These are phyloP conservation scores for Colletotrichum sp. DNA, from an alignment of 2,329 filamentous ascomycete species.

Conservation along the genomic window DNA sequence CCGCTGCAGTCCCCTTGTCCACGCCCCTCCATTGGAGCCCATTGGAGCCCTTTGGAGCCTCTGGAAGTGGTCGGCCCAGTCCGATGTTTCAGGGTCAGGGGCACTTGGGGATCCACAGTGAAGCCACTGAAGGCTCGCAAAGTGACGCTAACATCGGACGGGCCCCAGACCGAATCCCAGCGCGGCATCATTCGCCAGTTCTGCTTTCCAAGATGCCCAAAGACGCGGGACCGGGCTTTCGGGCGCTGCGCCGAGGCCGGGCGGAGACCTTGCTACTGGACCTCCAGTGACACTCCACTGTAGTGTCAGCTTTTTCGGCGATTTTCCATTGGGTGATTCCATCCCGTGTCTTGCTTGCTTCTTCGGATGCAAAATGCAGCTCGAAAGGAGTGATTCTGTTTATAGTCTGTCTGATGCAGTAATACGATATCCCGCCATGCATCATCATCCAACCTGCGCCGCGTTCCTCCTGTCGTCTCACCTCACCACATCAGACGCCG, in stretches of 20 bases:
- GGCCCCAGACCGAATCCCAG: background rate
- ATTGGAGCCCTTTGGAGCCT: background rate
- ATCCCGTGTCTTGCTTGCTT: background rate
- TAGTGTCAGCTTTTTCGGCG: background rate
- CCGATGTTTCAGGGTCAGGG: slow-evolving; percentile 22
- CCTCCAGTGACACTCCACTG: background rate
- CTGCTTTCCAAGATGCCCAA: background rate
- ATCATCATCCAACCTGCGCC: background rate
- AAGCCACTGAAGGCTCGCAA: background rate
- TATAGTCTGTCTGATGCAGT: background rate
- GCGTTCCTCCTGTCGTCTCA: background rate
- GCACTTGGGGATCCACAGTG: background rate
- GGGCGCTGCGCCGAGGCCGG: slow-evolving; percentile 5
- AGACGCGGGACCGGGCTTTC: slow-evolving; percentile 3
- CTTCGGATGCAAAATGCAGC: background rate
- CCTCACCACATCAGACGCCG: background rate
- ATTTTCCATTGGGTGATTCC: background rate
- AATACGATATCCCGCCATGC: background rate
- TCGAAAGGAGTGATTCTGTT: background rate
- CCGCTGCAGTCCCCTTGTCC: background rate
- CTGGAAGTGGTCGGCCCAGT: slow-evolving; percentile 9
- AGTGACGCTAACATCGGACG: slow-evolving; percentile 13
- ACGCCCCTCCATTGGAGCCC: background rate
- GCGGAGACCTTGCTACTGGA: background rate
- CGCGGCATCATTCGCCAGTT: background rate